A percentile compares a stretch with the other conserved stretches of the same genome.
phyloP scores from a whole-genome alignment of 1,284 basidiomycete genomes.

The Austroboletus novae-zelandiae region DNA sequence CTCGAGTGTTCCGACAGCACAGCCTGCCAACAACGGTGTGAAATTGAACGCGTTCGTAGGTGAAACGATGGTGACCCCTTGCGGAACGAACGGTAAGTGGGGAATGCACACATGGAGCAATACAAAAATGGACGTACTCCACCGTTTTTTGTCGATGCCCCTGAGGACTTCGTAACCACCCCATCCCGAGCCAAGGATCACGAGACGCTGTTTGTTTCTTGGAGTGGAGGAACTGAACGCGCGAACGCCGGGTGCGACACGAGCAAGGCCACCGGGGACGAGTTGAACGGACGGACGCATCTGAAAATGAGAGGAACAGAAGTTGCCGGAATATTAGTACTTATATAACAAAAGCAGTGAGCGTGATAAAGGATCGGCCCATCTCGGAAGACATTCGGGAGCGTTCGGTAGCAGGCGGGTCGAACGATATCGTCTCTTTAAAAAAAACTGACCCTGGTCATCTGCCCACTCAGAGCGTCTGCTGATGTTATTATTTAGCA shows the following conservation, averaged over 20 bases:
- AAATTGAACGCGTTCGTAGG: conserved; percentile 83
- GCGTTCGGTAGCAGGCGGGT: background rate
- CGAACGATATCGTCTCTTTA: too few species aligned
- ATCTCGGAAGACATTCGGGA: background rate
- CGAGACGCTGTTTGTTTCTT: conserved; percentile 56
- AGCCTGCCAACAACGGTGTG: conserved; percentile 75
- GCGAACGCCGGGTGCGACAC: conserved; percentile 19
- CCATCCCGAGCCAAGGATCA: conserved; percentile 87
- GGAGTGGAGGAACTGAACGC: conserved; percentile 37
- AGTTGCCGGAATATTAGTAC: too few species aligned
- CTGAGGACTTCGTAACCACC: conserved; percentile 75
- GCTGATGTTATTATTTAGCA: too few species aligned
- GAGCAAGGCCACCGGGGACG: background rate
- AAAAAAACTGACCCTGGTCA: too few species aligned
- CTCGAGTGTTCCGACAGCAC: conserved; percentile 81
- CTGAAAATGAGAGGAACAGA: background rate
- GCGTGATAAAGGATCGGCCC: background rate
- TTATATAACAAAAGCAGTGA: background rate
- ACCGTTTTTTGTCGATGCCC: conserved; percentile 63
- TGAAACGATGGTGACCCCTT: conserved; percentile 71
- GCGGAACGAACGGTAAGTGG: conserved; percentile 10
- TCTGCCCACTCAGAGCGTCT: too few species aligned
- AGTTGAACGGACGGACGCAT: conserved; percentile 19
- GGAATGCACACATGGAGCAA: background rate
- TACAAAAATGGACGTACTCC: conserved; percentile 44